Evolutionary conservation across 768 basidiomycete species (phyloP).

Genomic region (Naematelia aurantialba): DNA sequence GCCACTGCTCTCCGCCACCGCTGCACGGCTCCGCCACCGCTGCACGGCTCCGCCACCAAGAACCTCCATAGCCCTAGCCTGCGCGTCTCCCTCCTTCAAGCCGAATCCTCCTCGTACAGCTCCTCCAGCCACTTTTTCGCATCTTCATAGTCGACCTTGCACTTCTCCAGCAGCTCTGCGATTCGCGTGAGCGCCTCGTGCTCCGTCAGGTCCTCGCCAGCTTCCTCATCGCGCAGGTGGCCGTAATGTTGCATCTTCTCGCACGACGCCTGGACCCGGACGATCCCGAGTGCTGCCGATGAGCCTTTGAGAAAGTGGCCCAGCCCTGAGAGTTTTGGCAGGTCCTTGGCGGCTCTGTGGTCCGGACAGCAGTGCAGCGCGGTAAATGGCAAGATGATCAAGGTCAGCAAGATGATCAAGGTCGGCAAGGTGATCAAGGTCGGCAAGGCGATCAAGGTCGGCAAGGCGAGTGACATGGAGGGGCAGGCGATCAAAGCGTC

Average conservation of each 20-base stretch:
- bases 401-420: too few relatives aligned
- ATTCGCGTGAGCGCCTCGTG: constrained; percentile 56
- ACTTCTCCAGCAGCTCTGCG: constrained; percentile 57
- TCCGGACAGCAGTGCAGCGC: neutral
- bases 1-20: too few relatives aligned
- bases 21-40: too few relatives aligned
- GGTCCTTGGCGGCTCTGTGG: constrained; percentile 59
- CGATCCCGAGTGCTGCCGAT: constrained; percentile 84
- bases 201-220: constrained; percentile 32
- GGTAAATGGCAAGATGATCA: too few relatives aligned
- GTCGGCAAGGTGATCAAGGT: too few relatives aligned
- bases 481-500: too few relatives aligned
- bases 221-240: constrained; percentile 59
- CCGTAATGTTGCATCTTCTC: constrained; percentile 89
- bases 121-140: constrained; percentile 68
- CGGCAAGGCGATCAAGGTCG: too few relatives aligned
- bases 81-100: too few relatives aligned
- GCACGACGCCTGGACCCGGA: constrained; percentile 75
- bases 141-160: constrained; percentile 65
- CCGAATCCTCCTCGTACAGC: constrained; percentile 53
- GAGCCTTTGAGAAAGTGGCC: constrained; percentile 98
- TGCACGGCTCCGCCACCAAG: too few relatives aligned
- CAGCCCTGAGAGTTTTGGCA: constrained; percentile 63
- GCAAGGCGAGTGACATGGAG: too few relatives aligned
- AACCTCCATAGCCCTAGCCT: too few relatives aligned